Percentiles rank a stretch among this genome's conserved stretches.
Evolutionary conservation across 2,329 filamentous ascomycete genomes (phyloP).

Genomic region (Sphaerulina musiva): DNA sequence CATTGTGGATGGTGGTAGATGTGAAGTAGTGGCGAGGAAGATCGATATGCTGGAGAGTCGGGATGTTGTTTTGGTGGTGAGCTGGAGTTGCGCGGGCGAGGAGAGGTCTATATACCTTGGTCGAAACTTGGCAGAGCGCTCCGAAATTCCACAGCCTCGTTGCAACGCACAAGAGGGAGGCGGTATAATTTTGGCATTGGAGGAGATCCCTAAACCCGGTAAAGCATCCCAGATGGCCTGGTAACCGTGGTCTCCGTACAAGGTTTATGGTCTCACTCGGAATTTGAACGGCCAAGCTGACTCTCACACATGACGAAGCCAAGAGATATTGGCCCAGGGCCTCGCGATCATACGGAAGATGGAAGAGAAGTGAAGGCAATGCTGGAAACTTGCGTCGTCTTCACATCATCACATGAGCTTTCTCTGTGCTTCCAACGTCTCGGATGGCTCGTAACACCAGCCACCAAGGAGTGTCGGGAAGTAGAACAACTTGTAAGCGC

Average conservation of each 20-base stretch:
- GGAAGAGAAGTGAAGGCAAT: too few relatives aligned
- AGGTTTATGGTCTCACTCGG: conserved; percentile 3
- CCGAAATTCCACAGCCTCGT: conserved; percentile 3
- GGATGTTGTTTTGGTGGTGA: too few relatives aligned
- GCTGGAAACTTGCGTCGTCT: too few relatives aligned
- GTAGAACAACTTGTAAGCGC: too few relatives aligned
- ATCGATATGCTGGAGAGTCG: neutral
- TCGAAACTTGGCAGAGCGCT: neutral
- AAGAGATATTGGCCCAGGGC: neutral
- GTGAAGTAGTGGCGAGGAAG: neutral
- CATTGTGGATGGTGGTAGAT: neutral
- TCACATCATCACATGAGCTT: too few relatives aligned
- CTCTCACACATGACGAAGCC: neutral
- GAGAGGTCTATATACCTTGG: too few relatives aligned
- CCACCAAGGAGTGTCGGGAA: too few relatives aligned
- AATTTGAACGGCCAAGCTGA: neutral
- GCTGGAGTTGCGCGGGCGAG: too few relatives aligned
- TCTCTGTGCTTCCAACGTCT: too few relatives aligned
- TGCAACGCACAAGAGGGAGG: neutral
- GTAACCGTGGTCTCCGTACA: conserved; percentile 5
- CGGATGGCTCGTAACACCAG: too few relatives aligned
- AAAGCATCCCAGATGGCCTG: neutral
- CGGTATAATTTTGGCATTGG: neutral
- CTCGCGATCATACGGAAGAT: neutral
- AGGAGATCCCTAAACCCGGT: neutral